These are phyloP conservation scores for Paraphoma sp. DNA, from an alignment of 2,329 filamentous ascomycete genomes.

Conservation along the genomic window DNA sequence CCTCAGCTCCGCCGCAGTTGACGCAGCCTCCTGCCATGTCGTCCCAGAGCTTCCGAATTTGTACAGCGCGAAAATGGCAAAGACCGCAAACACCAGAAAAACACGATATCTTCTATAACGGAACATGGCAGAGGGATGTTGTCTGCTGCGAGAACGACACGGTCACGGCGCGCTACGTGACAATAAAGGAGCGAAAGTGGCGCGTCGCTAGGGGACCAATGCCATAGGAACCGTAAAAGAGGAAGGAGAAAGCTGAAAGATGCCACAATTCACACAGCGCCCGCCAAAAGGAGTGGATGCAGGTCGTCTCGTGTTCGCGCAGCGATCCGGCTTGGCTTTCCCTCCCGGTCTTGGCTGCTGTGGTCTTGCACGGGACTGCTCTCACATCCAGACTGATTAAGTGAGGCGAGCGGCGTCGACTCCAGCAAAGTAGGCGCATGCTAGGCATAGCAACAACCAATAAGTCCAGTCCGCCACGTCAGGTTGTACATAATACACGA, in stretches of 20 bases:
- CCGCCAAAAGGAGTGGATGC: constrained; percentile 6
- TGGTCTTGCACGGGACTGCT: constrained; percentile 19
- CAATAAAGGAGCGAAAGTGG: constrained; percentile 3
- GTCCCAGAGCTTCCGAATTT: constrained; percentile 58
- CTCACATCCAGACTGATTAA: no score
- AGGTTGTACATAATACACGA: not conserved
- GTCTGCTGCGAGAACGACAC: constrained; percentile 1
- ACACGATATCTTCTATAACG: constrained; percentile 68
- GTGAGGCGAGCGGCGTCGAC: no score
- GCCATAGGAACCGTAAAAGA: constrained; percentile 24
- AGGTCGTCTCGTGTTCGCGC: constrained; percentile 13
- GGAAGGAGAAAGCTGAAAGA: constrained; percentile 14
- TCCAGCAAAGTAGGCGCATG: not conserved
- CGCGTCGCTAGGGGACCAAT: constrained; percentile 15
- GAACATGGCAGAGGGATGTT: constrained; percentile 53
- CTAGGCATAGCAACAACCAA: not conserved
- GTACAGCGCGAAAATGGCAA: constrained; percentile 62
- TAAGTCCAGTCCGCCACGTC: not conserved
- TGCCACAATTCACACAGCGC: constrained; percentile 11
- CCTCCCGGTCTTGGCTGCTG: constrained; percentile 17
- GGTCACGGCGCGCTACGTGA: constrained; percentile 11
- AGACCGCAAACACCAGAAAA: constrained; percentile 62
- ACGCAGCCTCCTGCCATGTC: constrained; percentile 43
- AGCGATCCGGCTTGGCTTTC: constrained; percentile 30
- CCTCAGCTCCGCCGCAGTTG: constrained; percentile 26